These are phyloP conservation scores for Neolentinus lepideus DNA, from an alignment of 1,284 basidiomycete genomes.

Conservation along the genomic window DNA sequence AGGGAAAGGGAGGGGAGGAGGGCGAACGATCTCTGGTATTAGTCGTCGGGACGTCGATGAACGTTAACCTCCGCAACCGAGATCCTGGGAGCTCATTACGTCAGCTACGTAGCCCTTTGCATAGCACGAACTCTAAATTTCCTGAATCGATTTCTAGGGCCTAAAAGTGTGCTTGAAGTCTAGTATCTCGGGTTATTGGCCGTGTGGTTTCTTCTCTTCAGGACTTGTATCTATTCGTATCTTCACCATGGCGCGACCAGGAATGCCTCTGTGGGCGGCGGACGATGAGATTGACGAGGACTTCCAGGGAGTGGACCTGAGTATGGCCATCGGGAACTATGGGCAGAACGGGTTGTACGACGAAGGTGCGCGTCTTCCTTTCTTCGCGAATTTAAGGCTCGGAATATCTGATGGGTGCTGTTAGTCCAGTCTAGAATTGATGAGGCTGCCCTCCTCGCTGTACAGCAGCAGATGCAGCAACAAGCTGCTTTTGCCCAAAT, in stretches of 20 bases:
- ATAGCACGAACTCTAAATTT: too few relatives aligned
- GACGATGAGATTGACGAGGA: constrained; percentile 69
- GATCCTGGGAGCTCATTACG: too few relatives aligned
- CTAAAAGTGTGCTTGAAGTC: too few relatives aligned
- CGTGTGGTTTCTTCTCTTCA: too few relatives aligned
- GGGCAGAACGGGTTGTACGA: constrained; percentile 62
- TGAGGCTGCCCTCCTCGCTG: constrained; percentile 55
- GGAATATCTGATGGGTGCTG: constrained; percentile 15
- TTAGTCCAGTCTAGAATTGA: constrained; percentile 50
- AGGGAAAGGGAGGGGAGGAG: too few relatives aligned
- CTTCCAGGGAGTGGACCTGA: constrained; percentile 64
- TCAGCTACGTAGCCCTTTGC: too few relatives aligned
- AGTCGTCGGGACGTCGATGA: too few relatives aligned
- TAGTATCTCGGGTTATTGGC: too few relatives aligned
- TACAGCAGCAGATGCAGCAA: constrained; percentile 77
- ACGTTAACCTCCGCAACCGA: too few relatives aligned
- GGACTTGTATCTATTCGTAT: background rate
- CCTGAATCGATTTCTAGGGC: too few relatives aligned
- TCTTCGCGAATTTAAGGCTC: background rate
- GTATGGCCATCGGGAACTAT: constrained; percentile 64
- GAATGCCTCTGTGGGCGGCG: constrained; percentile 60
- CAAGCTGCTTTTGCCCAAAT: constrained; percentile 73
- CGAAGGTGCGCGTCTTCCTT: constrained; percentile 41
- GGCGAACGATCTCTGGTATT: too few relatives aligned
- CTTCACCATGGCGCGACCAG: constrained; percentile 45